Evolutionary conservation across 148 eudicot species (phyloP), one percentile per base, ranked within the genome.

Genomic region (Oxyria digyna): DNA sequence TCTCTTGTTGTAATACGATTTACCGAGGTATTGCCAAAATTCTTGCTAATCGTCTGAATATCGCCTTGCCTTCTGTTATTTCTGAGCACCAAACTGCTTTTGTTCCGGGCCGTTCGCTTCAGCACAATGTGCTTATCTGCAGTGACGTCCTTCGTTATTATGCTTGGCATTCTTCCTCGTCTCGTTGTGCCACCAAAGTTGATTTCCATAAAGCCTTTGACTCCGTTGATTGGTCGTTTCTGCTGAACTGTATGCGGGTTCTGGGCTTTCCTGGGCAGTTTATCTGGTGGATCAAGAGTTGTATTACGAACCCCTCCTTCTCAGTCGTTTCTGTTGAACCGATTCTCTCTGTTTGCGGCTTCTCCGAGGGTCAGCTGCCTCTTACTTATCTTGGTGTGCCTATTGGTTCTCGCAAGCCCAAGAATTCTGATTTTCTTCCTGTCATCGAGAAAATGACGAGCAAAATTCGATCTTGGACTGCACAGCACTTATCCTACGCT

Each of bases 111-210:
- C n/a, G 9, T 1, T 48, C 24, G 8, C 1, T 48, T 0, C 10
- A 7, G 2, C 23, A 48, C 9, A 48, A 48, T 48, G 6, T 20
- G 0, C 23, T 18, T 6, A 0, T 48, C 0, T n/a, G 54, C 1
- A n/a, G 17, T n/a, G 54, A 48, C 8, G 0, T 48, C 10, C 0
- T 48, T 4, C n/a, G 20, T 1, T 8, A 18, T 3, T 48, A 48
- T 6, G 0, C 8, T 0, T 6, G 54, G 4, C 4, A 0, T 0
- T 6, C 1, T 0, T 1, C 17, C 6, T 14, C 18, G 7, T 1
- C 54, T 2, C 6, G 24, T 3, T 18, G 54, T 20, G 24, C 54
- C 0, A n/a, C 20, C 1, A 48, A 48, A 20, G 24, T 18, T 1
- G 54, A 48, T 10, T 6, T 18, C 8, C 24, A 9, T 1, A 48